Base-by-base conservation (phyloP, 2,329 filamentous ascomycete genomes). In the Aspergillus costaricaensis region DNA sequence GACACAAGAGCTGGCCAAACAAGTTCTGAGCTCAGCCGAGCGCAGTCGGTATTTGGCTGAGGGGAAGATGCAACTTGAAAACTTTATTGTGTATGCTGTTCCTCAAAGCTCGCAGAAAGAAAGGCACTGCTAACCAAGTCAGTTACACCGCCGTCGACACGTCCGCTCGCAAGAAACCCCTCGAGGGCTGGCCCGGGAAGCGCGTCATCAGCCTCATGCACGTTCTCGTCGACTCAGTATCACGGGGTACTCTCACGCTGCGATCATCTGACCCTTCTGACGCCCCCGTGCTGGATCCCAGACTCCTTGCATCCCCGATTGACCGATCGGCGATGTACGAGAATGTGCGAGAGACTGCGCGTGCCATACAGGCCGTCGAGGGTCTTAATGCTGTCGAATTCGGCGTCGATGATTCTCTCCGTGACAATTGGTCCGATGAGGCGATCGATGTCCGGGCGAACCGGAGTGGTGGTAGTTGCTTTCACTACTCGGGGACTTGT, bases 311-410 rank as follows among this genome's bases (percentile, higher is more conserved):
- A 5, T 55, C 52, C 15, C 52, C 52, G 12, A 9, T 55, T 15
- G 52, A 55, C 52, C 38, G 52, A 39, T 55, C 38, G n/a, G 39
- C 52, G 17, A n/a, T 55, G 23, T 55, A 32, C n/a, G 39, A 55
- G 25, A 30, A 38, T 12, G 52, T 47, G 15, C 38, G 39, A 4
- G 21, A n/a, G 19, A 23, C 38, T 23, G 52, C 52, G 9, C 52
- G n/a, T 12, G 52, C 52, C 5, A 44, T 55, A 3, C 52, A 55
- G 23, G 39, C 21, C 7, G 39, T 55, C 5, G 52, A 55, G 15
- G 38, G 52, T 9, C 52, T 55, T 0, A 10, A 47, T n/a, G 23
- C 39, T 4, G 39, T 36, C 4, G 52, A 55, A 7, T 55, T 41
- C 7, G 52, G 52, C 0, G 32, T 53, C n/a, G 39, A 47, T 1